Percentiles rank a stretch among this genome's conserved stretches.
phyloP scores from a whole-genome alignment of 2,329 filamentous ascomycete species.

The Colletotrichum costaricense region DNA sequence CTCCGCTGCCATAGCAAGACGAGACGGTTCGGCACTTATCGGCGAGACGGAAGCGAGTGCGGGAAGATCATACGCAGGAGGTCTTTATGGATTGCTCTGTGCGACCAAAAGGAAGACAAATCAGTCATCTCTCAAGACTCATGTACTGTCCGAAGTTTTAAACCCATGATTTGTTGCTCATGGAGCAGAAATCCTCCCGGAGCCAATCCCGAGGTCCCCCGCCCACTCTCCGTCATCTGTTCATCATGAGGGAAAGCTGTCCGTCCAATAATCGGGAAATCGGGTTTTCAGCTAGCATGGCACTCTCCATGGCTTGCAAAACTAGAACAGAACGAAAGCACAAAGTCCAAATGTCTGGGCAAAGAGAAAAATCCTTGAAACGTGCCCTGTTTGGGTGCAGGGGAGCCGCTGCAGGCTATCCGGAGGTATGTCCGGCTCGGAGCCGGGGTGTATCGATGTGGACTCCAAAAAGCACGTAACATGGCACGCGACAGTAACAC shows the following conservation, averaged over 20 bases:
- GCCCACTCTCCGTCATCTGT: background rate
- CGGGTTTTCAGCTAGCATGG: background rate
- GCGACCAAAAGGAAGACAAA: background rate
- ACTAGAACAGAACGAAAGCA: background rate
- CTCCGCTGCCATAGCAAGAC: background rate
- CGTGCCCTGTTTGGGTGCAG: background rate
- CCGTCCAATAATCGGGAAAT: background rate
- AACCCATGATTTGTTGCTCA: background rate
- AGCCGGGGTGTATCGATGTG: background rate
- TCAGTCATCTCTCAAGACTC: background rate
- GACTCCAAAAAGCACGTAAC: background rate
- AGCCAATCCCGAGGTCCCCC: background rate
- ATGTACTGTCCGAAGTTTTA: background rate
- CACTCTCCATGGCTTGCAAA: background rate
- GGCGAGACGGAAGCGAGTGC: background rate
- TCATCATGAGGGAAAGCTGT: background rate
- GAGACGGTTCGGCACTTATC: conserved; percentile 8
- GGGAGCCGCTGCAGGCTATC: conserved; percentile 12
- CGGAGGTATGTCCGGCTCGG: conserved; percentile 28
- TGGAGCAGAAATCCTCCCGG: background rate
- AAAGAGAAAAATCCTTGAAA: conserved; percentile 11
- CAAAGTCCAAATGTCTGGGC: background rate
- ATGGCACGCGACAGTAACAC: background rate
- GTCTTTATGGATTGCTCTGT: background rate
- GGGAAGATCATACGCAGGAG: background rate